These are phyloP conservation scores for Wickerhamomyces silvicola DNA, from an alignment of 805 yeast genomes.

Conservation along the genomic window DNA sequence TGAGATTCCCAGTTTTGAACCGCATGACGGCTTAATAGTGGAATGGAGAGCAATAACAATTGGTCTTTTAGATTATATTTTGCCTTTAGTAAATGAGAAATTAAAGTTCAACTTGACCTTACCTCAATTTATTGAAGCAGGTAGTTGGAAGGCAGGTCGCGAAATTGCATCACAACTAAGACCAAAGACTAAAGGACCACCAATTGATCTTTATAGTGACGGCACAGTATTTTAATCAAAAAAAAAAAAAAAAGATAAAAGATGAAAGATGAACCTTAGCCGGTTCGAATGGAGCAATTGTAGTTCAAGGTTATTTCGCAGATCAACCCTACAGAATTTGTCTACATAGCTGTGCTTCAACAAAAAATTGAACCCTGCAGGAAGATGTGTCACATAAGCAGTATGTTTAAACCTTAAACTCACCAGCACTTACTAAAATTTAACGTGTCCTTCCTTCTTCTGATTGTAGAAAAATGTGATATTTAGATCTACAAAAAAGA, in stretches of 20 bases:
- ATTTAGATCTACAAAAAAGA: too few relatives aligned
- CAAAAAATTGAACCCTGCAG: too few relatives aligned
- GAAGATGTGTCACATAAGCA: too few relatives aligned
- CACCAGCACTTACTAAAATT: too few relatives aligned
- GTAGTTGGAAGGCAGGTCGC: conserved; percentile 63
- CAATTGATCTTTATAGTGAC: conserved; percentile 54
- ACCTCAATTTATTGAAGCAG: conserved; percentile 63
- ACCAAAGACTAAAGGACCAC: conserved; percentile 50
- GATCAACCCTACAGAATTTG: too few relatives aligned
- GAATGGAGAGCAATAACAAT: conserved; percentile 65
- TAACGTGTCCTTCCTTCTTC: too few relatives aligned
- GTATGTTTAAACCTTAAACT: too few relatives aligned
- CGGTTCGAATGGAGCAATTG: too few relatives aligned
- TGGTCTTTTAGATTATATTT: conserved; percentile 46
- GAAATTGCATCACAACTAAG: conserved; percentile 48
- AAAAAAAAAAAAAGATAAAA: not conserved
- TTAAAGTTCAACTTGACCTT: conserved; percentile 34
- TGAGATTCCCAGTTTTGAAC: conserved; percentile 42
- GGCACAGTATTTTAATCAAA: conserved; percentile 51
- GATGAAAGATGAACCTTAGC: too few relatives aligned
- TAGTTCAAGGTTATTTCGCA: too few relatives aligned
- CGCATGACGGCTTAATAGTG: conserved; percentile 53
- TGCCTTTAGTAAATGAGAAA: conserved; percentile 44
- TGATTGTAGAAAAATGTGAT: too few relatives aligned
- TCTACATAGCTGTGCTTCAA: too few relatives aligned